Evolutionary conservation across 108 stramenopile species (phyloP).

Genomic region (Seminavis robusta): DNA sequence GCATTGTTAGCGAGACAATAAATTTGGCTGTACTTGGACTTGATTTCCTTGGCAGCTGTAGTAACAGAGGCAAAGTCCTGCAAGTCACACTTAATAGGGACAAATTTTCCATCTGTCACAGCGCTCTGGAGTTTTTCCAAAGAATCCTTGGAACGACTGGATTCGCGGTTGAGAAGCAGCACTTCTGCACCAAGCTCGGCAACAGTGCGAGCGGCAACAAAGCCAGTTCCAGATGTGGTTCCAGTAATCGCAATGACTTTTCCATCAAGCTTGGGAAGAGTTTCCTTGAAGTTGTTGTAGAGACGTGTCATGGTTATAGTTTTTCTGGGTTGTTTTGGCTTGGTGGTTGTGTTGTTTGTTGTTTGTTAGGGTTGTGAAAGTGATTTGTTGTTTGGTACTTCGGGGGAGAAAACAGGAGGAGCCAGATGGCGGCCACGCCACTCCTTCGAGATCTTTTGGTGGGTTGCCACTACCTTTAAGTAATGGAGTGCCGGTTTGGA

Average conservation of each 20-base stretch:
- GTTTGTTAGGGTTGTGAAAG: no score
- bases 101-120: conserved; percentile 15
- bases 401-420: no score
- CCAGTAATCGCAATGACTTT: conserved; percentile 24
- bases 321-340: conserved; percentile 12
- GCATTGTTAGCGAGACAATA: conserved; percentile 48
- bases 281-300: conserved; percentile 15
- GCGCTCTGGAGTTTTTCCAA: conserved; percentile 2
- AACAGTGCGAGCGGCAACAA: conserved; percentile 15
- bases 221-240: conserved; percentile 13
- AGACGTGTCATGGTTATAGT: no score
- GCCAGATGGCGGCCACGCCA: no score
- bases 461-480: no score
- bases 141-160: neutral
- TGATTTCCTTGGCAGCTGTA: conserved; percentile 26
- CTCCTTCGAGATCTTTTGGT: no score
- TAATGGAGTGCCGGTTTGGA: no score
- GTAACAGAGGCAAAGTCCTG: conserved; percentile 31
- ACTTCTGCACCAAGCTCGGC: conserved; percentile 20
- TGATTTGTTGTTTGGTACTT: no score
- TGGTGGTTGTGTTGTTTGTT: neutral
- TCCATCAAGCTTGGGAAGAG: conserved; percentile 26
- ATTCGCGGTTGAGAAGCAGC: conserved; percentile 9
- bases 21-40: conserved; percentile 18
- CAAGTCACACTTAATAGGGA: conserved; percentile 46